Conservation (phyloP, 345 rosid species). For the Pugionium dolabratum region DNA sequence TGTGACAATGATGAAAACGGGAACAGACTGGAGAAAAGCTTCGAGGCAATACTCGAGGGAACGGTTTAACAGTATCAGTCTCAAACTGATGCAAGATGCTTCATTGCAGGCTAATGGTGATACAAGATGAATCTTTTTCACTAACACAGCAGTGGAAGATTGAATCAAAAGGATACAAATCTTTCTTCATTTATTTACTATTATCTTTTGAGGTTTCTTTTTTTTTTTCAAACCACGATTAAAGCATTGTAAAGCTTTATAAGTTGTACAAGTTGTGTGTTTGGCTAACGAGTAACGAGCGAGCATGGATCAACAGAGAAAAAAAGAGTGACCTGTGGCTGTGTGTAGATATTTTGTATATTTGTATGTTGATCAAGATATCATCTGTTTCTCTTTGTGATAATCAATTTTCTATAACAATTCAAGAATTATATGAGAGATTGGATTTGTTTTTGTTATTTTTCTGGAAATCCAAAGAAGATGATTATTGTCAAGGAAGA, state of each 20-base stretch:
- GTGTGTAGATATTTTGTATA: conserved; percentile 36
- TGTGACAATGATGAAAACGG: no score
- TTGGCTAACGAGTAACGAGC: conserved; percentile 24
- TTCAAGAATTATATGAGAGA: conserved; percentile 16
- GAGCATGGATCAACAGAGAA: conserved; percentile 8
- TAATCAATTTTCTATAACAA: conserved; percentile 13
- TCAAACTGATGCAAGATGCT: conserved; percentile 77
- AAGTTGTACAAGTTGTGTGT: conserved; percentile 20
- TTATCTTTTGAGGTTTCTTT: conserved; percentile 2
- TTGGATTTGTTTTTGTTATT: not conserved
- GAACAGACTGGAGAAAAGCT: no score
- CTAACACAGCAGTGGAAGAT: conserved; percentile 14
- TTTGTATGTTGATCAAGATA: conserved; percentile 12
- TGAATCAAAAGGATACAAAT: conserved; percentile 23
- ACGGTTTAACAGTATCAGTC: conserved; percentile 83
- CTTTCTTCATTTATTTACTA: conserved; percentile 19
- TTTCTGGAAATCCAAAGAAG: not conserved
- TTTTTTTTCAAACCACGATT: conserved; percentile 2
- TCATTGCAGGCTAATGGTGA: conserved; percentile 57
- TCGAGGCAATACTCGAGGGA: conserved; percentile 61
- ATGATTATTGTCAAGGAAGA: not conserved
- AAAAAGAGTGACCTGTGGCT: conserved; percentile 20
- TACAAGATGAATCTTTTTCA: conserved; percentile 7
- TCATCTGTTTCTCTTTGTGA: conserved; percentile 18
- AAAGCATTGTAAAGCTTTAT: conserved; percentile 20